A percentile compares a stretch with the other conserved stretches of the same genome.
phyloP scores from a whole-genome alignment of 257 asterid genomes.

The Verbena officinalis region DNA sequence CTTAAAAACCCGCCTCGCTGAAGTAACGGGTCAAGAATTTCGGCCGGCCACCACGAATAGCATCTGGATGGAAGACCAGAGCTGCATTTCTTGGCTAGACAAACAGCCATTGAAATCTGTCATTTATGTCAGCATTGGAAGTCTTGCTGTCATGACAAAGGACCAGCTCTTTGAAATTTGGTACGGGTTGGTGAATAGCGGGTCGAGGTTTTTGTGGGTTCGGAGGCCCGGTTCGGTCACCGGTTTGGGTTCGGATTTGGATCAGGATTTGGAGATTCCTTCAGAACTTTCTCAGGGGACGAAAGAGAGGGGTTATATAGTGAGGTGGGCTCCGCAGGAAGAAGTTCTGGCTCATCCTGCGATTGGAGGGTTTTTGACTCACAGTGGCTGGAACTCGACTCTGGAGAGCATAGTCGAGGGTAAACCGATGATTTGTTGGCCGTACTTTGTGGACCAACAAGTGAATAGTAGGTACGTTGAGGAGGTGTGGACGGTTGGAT shows the following conservation, averaged over 20 bases:
- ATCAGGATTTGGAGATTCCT: slow-evolving; percentile 24
- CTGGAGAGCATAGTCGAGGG: slow-evolving; percentile 45
- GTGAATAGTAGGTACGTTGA: slow-evolving; percentile 51
- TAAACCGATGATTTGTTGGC: slow-evolving; percentile 60
- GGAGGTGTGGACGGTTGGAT: slow-evolving; percentile 48
- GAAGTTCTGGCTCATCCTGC: slow-evolving; percentile 44
- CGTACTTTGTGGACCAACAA: slow-evolving; percentile 44
- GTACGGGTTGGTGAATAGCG: slow-evolving; percentile 64
- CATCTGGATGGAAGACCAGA: slow-evolving; percentile 53
- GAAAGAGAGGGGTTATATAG: slow-evolving; percentile 39
- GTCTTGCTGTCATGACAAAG: slow-evolving; percentile 37
- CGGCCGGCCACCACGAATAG: slow-evolving; percentile 31
- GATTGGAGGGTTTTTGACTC: slow-evolving; percentile 45
- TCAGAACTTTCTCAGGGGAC: slow-evolving; percentile 32
- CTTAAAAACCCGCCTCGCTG: slow-evolving; percentile 29
- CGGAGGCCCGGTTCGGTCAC: slow-evolving; percentile 46
- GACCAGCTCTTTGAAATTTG: slow-evolving; percentile 51
- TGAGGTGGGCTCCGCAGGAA: slow-evolving; percentile 52
- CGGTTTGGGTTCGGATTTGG: slow-evolving; percentile 17
- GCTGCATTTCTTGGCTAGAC: slow-evolving; percentile 65
- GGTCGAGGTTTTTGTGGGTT: slow-evolving; percentile 59
- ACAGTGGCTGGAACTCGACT: slow-evolving; percentile 56
- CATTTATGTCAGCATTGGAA: slow-evolving; percentile 65
- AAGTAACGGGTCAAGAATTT: not conserved
- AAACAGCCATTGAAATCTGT: slow-evolving; percentile 50